Evolutionary conservation across 2,329 filamentous ascomycete species (phyloP).

Genomic region (Cercospora janseana): DNA sequence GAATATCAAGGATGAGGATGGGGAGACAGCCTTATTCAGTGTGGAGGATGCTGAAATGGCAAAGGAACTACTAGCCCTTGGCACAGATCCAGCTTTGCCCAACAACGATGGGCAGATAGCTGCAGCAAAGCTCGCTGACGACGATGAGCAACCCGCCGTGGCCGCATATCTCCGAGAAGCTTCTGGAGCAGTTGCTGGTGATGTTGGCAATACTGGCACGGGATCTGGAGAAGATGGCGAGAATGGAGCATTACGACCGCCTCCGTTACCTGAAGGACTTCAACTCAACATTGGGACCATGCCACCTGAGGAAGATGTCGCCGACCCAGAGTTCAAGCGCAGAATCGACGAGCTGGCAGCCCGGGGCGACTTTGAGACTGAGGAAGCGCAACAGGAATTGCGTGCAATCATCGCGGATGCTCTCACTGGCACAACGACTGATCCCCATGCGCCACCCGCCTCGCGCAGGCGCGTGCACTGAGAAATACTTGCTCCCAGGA

Average conservation of each 20-base stretch:
- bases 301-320: conserved; percentile 56
- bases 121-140: conserved; percentile 72
- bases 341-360: conserved; percentile 86
- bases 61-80: conserved; percentile 73
- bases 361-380: conserved; percentile 77
- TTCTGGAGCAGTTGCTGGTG: conserved; percentile 8
- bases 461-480: conserved; percentile 23
- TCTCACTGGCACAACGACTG: conserved; percentile 62
- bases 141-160: conserved; percentile 75
- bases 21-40: conserved; percentile 93
- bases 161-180: conserved; percentile 64
- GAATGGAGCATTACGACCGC: conserved; percentile 49
- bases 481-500: background rate
- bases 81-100: conserved; percentile 62
- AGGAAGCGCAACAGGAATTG: conserved; percentile 75
- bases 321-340: conserved; percentile 78
- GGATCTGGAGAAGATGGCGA: conserved; percentile 21
- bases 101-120: conserved; percentile 79
- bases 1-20: conserved; percentile 83
- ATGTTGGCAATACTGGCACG: background rate
- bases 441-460: conserved; percentile 39
- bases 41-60: conserved; percentile 78
- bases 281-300: conserved; percentile 75
- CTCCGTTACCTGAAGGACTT: conserved; percentile 71
- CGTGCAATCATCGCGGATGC: conserved; percentile 78